Conservation (phyloP, 2,329 filamentous ascomycete genomes). For the Triangularia setosa region DNA sequence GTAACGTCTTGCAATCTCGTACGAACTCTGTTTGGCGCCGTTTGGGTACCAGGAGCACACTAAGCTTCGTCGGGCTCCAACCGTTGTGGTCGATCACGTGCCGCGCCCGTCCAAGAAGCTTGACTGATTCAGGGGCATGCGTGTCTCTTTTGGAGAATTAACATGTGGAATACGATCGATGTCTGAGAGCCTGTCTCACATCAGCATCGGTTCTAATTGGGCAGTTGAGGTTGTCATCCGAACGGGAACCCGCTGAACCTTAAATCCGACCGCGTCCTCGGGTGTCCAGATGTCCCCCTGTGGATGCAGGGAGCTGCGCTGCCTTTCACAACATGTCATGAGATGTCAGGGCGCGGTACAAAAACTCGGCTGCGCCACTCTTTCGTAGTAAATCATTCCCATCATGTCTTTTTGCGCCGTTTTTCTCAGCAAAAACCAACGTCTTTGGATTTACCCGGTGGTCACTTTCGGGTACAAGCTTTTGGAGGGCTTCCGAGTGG, state of each 20-base stretch:
- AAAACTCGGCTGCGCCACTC: not conserved
- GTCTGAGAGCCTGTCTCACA: not conserved
- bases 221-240: not conserved
- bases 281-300: not conserved
- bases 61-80: no score
- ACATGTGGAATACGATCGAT: not conserved
- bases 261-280: not conserved
- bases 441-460: not conserved
- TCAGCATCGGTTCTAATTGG: not conserved
- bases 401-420: no score
- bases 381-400: not conserved
- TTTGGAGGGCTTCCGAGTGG: not conserved
- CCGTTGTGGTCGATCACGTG: no score
- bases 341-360: not conserved
- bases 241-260: not conserved
- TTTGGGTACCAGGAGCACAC: no score
- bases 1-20: no score
- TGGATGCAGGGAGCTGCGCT: not conserved
- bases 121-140: not conserved
- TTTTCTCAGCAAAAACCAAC: not conserved
- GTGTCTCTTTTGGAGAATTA: not conserved
- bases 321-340: not conserved
- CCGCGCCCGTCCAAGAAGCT: not conserved
- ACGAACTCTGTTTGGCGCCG: no score
- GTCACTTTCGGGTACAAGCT: not conserved